These are phyloP conservation scores for Camillea tinctor DNA, from an alignment of 2,329 filamentous ascomycete species.

Conservation along the genomic window DNA sequence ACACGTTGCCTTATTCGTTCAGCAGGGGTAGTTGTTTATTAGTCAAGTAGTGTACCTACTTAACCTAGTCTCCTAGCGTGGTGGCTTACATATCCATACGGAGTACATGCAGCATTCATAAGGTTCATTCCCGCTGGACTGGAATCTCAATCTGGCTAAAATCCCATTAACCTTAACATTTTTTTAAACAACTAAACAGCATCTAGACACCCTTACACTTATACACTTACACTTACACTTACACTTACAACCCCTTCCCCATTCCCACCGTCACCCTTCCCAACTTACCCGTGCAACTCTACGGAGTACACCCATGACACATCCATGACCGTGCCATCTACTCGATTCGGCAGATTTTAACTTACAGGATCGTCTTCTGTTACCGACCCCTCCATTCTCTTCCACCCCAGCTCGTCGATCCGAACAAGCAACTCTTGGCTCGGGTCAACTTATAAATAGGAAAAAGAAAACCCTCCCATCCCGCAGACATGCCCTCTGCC, in stretches of 20 bases:
- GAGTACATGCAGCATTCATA: no score
- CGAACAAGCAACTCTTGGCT: background rate
- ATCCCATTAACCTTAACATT: slow-evolving; percentile 4
- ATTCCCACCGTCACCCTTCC: background rate
- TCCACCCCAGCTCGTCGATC: background rate
- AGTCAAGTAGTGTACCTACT: background rate
- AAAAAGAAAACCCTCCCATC: slow-evolving; percentile 8
- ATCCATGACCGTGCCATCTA: background rate
- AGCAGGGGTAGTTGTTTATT: background rate
- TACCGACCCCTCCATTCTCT: background rate
- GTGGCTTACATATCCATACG: background rate
- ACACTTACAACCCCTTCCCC: no score
- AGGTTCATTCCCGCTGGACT: background rate
- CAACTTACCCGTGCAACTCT: background rate
- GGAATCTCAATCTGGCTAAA: slow-evolving; percentile 21
- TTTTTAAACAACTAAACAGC: background rate
- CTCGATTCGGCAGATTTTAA: background rate
- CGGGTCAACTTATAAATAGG: background rate
- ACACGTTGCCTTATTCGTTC: background rate
- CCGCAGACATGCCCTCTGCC: slow-evolving; percentile 50
- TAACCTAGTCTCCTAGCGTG: background rate
- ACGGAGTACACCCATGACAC: background rate
- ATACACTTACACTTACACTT: no score
- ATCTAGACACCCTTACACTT: no score
- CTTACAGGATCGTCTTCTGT: background rate